phyloP scores from a whole-genome alignment of 371 early-diverging fungal genomes.

The Syncephalastrum monosporum region DNA sequence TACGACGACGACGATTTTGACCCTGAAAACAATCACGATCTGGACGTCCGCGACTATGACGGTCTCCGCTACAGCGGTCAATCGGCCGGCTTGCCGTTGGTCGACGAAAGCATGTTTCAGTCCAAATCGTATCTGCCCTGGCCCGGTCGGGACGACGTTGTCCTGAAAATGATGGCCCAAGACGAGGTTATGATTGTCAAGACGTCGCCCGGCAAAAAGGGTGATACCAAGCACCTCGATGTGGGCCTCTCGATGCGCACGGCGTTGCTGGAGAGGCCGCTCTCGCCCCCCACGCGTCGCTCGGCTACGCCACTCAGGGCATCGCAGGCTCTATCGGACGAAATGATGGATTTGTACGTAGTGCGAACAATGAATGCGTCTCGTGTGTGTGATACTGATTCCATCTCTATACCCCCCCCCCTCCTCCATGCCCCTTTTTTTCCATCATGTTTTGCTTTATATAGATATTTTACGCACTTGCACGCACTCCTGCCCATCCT shows the following conservation, averaged over 20 bases:
- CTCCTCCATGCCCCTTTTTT: background rate
- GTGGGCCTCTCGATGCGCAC: conserved; percentile 41
- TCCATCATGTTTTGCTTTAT: conserved; percentile 4
- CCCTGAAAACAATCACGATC: conserved; percentile 14
- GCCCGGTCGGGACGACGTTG: conserved; percentile 43
- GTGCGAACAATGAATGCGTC: too few relatives aligned
- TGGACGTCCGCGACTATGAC: conserved; percentile 42
- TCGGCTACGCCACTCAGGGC: background rate
- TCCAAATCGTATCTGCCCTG: conserved; percentile 29
- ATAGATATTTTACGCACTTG: conserved; percentile 54
- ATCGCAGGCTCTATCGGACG: conserved; percentile 15
- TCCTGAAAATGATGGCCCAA: conserved; percentile 37
- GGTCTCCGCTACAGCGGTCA: conserved; percentile 45
- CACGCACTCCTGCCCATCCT: conserved; percentile 60
- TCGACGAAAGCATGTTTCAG: conserved; percentile 39
- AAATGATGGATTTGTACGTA: conserved; percentile 27
- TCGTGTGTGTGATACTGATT: too few relatives aligned
- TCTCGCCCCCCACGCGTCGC: conserved; percentile 9
- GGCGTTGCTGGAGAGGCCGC: conserved; percentile 26
- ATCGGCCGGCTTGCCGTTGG: conserved; percentile 38
- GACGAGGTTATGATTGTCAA: conserved; percentile 43
- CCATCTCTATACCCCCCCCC: too few relatives aligned
- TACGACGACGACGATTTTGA: conserved; percentile 21
- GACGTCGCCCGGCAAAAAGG: conserved; percentile 16
- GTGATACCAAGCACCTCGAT: conserved; percentile 25